These are phyloP conservation scores for Rhytidiadelphus loreus DNA, from an alignment of 225 moss, liverwort and hornwort species.

Conservation along the genomic window DNA sequence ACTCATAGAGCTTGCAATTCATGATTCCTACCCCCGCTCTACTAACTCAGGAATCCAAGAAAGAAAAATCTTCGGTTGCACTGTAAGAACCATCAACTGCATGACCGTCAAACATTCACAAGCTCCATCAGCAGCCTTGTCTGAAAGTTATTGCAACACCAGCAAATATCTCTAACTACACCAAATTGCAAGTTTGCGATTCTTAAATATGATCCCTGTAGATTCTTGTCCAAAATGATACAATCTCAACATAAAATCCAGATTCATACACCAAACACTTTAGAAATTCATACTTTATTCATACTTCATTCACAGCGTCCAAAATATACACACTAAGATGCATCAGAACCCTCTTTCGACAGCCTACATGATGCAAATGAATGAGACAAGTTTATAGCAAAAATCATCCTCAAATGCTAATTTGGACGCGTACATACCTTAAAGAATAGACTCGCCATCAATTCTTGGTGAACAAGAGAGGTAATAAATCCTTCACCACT, in stretches of 20 bases:
- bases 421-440: not conserved
- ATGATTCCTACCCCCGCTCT: not conserved
- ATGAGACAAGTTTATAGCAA: no score
- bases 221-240: not conserved
- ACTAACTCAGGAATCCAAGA: not conserved
- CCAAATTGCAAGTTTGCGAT: not conserved
- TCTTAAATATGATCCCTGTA: not conserved
- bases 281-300: not conserved
- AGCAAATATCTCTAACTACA: not conserved
- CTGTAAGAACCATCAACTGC: not conserved
- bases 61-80: not conserved
- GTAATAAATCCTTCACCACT: not conserved
- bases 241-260: not conserved
- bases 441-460: not conserved
- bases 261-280: not conserved
- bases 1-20: not conserved
- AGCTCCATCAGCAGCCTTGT: not conserved
- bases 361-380: not conserved
- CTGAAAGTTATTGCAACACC: not conserved
- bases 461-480: not conserved
- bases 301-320: not conserved
- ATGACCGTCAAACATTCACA: not conserved
- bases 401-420: not conserved
- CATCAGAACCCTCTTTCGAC: not conserved
- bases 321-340: not conserved